Base-by-base conservation (phyloP, 495 filamentous ascomycete genomes). In the Penicillium waksmanii region DNA sequence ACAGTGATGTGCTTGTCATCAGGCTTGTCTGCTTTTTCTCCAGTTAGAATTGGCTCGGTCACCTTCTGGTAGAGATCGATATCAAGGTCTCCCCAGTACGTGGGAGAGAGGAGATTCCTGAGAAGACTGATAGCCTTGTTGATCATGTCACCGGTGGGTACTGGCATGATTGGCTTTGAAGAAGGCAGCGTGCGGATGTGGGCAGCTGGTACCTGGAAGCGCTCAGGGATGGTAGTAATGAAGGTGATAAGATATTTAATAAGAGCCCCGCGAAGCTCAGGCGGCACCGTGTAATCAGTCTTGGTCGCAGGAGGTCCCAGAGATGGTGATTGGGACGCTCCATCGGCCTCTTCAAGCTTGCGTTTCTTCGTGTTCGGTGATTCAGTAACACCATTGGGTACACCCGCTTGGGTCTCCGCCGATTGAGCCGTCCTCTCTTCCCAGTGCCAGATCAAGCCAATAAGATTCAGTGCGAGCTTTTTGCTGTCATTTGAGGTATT, bases 201-300 rank as follows among this genome's bases (percentile, higher is more conserved):
- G 17, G 86, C 81, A 12, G 90, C 88, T 6, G 86, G 86, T 33
- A 90, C 85, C 49, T 83, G 86, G 74, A 88, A 96, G 43, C 90
- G 84, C 74, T 95, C 93, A 48, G 85, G 88, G n/a, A 95, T 83
- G 21, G 89, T 87, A 7, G 91, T 92, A 66, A 98, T 97, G 72
- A 97, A 97, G 38, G 93, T 89, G 21, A 96, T 91, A 18, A 98
- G 82, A 70, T 97, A 98, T 67, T 93, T 96, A 44, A 96, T 84
- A 75, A 98, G 86, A 66, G 92, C 86, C 9, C 83, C 82, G 12
- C 92, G 82, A 36, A 90, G 84, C 13, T 82, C 67, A 7, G 80
- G 65, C 50, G 90, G 83, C 12, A 94, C 85, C 43, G 84, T 79
- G 62, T 90, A 93, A 47, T 94, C 90, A 3, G 77, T 74, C 52